Conservation (phyloP, 202 grass and related monocot species). For the Zoysia matrella region DNA sequence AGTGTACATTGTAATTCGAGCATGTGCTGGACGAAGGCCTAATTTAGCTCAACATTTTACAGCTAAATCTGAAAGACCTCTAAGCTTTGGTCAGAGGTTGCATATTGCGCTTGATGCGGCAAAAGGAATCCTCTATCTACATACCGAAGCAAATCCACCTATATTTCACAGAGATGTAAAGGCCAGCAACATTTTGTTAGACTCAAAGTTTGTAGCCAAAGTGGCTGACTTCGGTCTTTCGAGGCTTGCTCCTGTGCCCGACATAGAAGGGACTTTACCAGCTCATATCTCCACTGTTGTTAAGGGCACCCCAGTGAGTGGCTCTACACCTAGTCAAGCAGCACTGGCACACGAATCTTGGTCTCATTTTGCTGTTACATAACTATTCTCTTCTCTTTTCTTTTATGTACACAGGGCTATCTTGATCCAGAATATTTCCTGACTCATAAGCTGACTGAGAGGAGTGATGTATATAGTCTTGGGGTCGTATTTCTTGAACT, state of each 20-base stretch:
- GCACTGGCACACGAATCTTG: not conserved
- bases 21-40: slow-evolving; percentile 9
- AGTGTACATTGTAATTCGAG: slow-evolving; percentile 8
- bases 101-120: slow-evolving; percentile 80
- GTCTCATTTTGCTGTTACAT: slow-evolving; percentile 23
- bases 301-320: slow-evolving; percentile 93
- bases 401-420: slow-evolving; percentile 72
- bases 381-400: not conserved
- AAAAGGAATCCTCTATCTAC: slow-evolving; percentile 89
- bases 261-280: slow-evolving; percentile 63
- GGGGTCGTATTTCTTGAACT: slow-evolving; percentile 93
- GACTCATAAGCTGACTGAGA: slow-evolving; percentile 94
- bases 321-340: slow-evolving; percentile 4
- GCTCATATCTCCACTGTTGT: slow-evolving; percentile 84
- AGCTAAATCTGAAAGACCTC: slow-evolving; percentile 62
- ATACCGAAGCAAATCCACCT: slow-evolving; percentile 91
- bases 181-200: slow-evolving; percentile 93
- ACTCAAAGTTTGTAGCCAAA: slow-evolving; percentile 82
- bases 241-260: slow-evolving; percentile 78
- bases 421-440: slow-evolving; percentile 98
- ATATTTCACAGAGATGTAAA: slow-evolving; percentile 99
- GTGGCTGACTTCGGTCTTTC: slow-evolving; percentile 99
- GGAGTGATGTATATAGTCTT: slow-evolving; percentile 93
- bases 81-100: slow-evolving; percentile 69
- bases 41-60: slow-evolving; percentile 15